These are phyloP conservation scores for Clavispora carvajalis DNA, from an alignment of 805 yeast species.

Conservation along the genomic window DNA sequence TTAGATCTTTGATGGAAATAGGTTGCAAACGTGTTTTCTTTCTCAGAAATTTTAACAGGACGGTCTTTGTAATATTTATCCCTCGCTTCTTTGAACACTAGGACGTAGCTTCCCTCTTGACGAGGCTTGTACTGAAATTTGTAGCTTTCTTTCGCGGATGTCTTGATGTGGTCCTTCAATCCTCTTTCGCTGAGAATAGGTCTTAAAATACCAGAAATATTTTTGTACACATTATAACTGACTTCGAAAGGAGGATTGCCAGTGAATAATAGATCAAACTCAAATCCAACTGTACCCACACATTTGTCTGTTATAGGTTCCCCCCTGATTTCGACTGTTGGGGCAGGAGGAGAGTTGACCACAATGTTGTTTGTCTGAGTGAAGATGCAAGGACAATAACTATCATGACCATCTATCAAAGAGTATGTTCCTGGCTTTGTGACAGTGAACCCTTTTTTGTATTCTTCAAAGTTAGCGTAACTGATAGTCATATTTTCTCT, in stretches of 20 bases:
- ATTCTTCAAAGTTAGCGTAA: slow-evolving; percentile 22
- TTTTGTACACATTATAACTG: slow-evolving; percentile 53
- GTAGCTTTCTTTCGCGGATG: slow-evolving; percentile 18
- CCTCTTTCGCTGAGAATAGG: slow-evolving; percentile 32
- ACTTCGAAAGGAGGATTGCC: slow-evolving; percentile 84
- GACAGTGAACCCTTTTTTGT: slow-evolving; percentile 31
- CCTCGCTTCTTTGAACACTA: slow-evolving; percentile 58
- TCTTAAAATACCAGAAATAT: slow-evolving; percentile 25
- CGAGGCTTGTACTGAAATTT: slow-evolving; percentile 67
- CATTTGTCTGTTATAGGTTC: slow-evolving; percentile 76
- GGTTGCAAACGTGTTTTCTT: slow-evolving; percentile 55
- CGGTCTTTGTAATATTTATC: slow-evolving; percentile 56
- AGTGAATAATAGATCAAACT: slow-evolving; percentile 55
- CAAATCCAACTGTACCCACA: slow-evolving; percentile 83
- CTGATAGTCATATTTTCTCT: slow-evolving; percentile 17
- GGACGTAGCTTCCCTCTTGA: slow-evolving; percentile 74
- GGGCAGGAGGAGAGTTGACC: slow-evolving; percentile 24
- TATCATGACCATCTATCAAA: slow-evolving; percentile 50
- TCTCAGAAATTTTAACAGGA: slow-evolving; percentile 25
- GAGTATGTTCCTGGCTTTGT: slow-evolving; percentile 63
- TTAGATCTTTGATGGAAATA: slow-evolving; percentile 66
- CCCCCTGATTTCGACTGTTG: slow-evolving; percentile 38
- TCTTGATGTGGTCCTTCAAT: slow-evolving; percentile 7
- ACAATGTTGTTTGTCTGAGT: slow-evolving; percentile 23
- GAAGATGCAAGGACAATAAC: slow-evolving; percentile 62